Evolutionary conservation across 306 rosid genomes (phyloP).

Genomic region (Calophaca sinica): DNA sequence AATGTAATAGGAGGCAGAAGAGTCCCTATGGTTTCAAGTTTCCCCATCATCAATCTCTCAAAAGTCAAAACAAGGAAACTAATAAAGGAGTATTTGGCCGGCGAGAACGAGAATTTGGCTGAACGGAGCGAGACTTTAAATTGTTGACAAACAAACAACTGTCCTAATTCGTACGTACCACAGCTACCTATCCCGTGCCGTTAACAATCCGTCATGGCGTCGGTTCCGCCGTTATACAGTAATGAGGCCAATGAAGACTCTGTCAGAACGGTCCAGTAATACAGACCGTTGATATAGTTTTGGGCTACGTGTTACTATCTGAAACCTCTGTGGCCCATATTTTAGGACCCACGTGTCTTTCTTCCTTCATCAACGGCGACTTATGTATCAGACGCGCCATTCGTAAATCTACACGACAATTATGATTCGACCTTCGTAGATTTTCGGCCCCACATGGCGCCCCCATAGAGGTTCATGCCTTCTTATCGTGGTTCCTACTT

Average conservation of each 20-base stretch:
- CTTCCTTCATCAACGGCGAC: neutral
- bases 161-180: neutral
- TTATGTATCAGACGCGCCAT: neutral
- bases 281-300: neutral
- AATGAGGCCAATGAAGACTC: too few relatives aligned
- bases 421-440: neutral
- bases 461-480: neutral
- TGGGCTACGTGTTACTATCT: conserved; percentile 26
- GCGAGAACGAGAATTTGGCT: too few relatives aligned
- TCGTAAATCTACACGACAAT: neutral
- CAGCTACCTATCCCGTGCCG: conserved; percentile 8
- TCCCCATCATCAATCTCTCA: too few relatives aligned
- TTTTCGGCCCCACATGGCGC: neutral
- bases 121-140: too few relatives aligned
- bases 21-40: neutral
- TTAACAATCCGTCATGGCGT: too few relatives aligned
- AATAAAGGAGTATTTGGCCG: too few relatives aligned
- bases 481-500: neutral
- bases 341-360: conserved; percentile 8
- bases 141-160: conserved; percentile 2
- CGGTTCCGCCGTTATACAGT: neutral
- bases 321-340: neutral
- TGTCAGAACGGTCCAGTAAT: neutral
- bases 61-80: too few relatives aligned
- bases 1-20: neutral